A percentile compares a stretch with the other conserved stretches of the same genome.
These are phyloP conservation scores for Aspergillus piperis DNA, from an alignment of 2,329 filamentous ascomycete species.

Conservation along the genomic window DNA sequence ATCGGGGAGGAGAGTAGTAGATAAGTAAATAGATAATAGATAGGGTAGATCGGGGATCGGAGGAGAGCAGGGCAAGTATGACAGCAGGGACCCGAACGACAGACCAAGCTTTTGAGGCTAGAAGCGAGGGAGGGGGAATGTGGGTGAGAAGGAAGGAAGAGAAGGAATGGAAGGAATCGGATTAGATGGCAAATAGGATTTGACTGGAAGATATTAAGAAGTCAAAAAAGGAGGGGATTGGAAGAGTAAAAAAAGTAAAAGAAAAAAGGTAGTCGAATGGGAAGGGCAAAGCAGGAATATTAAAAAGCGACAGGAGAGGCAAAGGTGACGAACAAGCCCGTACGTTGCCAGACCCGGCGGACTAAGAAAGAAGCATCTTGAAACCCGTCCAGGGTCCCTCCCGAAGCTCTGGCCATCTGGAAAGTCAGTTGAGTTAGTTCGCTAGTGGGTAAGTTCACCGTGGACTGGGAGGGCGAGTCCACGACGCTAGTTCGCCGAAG, in stretches of 20 bases:
- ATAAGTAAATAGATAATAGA: background rate
- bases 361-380: conserved; percentile 22
- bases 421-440: conserved; percentile 14
- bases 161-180: too few species aligned
- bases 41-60: conserved; percentile 4
- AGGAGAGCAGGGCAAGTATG: background rate
- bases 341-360: background rate
- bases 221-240: background rate
- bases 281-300: conserved; percentile 1
- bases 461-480: conserved; percentile 13
- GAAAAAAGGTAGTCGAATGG: background rate
- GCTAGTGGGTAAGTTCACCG: conserved; percentile 13
- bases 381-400: conserved; percentile 28
- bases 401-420: conserved; percentile 26
- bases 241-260: conserved; percentile 3
- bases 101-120: conserved; percentile 1
- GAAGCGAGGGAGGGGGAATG: conserved; percentile 1
- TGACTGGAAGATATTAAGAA: too few species aligned
- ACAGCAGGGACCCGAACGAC: background rate
- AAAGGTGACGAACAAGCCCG: conserved; percentile 7
- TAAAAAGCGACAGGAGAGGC: conserved; percentile 9
- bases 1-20: conserved; percentile 1
- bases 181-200: too few species aligned
- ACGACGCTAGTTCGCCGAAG: conserved; percentile 15
- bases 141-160: conserved; percentile 1